phyloP scores from a whole-genome alignment of 2,329 filamentous ascomycete genomes.

The Parastagonospora nodorum region DNA sequence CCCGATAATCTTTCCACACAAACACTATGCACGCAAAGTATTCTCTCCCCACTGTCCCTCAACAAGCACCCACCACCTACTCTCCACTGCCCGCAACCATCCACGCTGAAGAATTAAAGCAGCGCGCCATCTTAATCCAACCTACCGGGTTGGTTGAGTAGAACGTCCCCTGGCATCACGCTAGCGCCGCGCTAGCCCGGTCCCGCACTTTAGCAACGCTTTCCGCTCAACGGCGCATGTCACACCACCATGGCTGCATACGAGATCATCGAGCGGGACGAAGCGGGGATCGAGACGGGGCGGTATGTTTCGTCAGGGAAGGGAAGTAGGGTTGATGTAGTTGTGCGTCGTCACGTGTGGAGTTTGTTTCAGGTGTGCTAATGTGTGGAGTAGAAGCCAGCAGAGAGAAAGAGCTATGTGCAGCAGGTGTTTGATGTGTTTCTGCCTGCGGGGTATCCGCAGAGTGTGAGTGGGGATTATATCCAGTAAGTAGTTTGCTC shows the following conservation, averaged over 20 bases:
- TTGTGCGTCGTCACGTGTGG: constrained; percentile 37
- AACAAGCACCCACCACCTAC: no score
- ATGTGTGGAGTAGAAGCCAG: constrained; percentile 11
- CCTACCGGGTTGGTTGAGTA: no score
- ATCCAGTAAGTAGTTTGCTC: constrained; percentile 57
- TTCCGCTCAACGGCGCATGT: background rate
- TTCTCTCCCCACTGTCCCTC: no score
- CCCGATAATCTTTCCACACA: no score
- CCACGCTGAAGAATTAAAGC: no score
- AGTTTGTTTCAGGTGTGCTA: background rate
- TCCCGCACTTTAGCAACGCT: no score
- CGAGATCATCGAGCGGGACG: constrained; percentile 52
- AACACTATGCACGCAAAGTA: no score
- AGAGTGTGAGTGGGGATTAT: constrained; percentile 86
- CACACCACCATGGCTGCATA: constrained; percentile 12
- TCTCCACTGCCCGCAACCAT: no score
- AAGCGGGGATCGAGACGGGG: constrained; percentile 55
- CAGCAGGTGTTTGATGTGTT: constrained; percentile 70
- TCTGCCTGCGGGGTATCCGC: constrained; percentile 84
- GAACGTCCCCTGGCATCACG: no score
- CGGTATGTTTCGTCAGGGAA: constrained; percentile 53
- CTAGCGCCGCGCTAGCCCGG: no score
- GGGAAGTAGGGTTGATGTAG: constrained; percentile 53
- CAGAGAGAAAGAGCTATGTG: constrained; percentile 18
- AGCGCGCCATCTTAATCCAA: no score